Percentiles rank a stretch among this genome's conserved stretches.
phyloP scores from a whole-genome alignment of 306 rosid genomes.

The Inga oerstediana region DNA sequence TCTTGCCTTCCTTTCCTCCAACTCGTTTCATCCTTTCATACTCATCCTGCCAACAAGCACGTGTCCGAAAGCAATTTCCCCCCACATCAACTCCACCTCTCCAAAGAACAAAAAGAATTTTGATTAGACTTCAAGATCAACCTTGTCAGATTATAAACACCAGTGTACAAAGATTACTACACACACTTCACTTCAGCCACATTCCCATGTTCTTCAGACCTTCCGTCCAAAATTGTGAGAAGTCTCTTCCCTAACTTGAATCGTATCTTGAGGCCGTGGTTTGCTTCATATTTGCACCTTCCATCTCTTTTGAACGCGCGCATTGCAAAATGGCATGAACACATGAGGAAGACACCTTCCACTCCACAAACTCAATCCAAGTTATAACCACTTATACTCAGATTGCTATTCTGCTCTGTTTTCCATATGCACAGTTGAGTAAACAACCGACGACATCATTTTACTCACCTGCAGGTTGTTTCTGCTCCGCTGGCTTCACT shows the following conservation, averaged over 20 bases:
- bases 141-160: constrained; percentile 74
- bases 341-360: constrained; percentile 12
- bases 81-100: constrained; percentile 39
- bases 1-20: constrained; percentile 46
- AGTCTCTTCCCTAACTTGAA: constrained; percentile 16
- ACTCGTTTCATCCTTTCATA: constrained; percentile 6
- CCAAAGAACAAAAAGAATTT: constrained; percentile 61
- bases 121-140: constrained; percentile 52
- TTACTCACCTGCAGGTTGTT: constrained; percentile 97
- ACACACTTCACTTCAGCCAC: constrained; percentile 41
- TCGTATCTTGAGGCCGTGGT: neutral
- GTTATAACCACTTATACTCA: neutral
- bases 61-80: neutral
- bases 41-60: constrained; percentile 5
- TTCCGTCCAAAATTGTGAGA: constrained; percentile 65
- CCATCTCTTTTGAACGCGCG: constrained; percentile 37
- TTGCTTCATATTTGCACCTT: constrained; percentile 26
- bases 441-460: constrained; percentile 1
- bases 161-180: constrained; percentile 47
- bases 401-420: neutral
- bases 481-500: constrained; percentile 90
- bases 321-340: constrained; percentile 20
- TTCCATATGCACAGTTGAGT: neutral
- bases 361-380: neutral
- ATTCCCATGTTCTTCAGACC: constrained; percentile 28